Conservation (phyloP, 768 basidiomycete species). For the Boletus edulis region DNA sequence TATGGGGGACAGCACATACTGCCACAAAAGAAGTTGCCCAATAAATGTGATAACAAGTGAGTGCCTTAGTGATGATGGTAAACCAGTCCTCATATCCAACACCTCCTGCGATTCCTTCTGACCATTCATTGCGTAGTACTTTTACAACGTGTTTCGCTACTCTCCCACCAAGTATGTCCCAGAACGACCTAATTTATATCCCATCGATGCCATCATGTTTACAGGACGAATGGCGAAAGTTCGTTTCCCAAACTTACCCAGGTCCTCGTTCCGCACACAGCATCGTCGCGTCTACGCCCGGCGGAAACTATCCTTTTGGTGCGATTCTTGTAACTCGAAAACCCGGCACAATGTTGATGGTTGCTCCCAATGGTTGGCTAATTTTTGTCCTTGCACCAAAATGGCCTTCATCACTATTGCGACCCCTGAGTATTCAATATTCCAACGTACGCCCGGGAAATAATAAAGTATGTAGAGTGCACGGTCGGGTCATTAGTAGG, state of each 20-base stretch:
- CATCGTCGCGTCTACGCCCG: constrained; percentile 65
- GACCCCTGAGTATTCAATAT: constrained; percentile 91
- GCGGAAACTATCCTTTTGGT: constrained; percentile 89
- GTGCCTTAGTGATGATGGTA: constrained; percentile 83
- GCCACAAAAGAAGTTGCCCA: constrained; percentile 82
- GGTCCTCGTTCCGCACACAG: constrained; percentile 89
- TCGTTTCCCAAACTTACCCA: constrained; percentile 80
- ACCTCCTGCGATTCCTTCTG: not conserved
- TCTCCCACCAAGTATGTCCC: constrained; percentile 65
- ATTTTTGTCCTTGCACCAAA: constrained; percentile 81
- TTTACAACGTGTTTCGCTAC: constrained; percentile 86
- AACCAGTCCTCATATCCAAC: constrained; percentile 46
- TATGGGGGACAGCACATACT: constrained; percentile 79
- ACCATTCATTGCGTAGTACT: constrained; percentile 48
- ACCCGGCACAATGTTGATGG: not conserved
- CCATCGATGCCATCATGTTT: not conserved
- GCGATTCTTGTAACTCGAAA: not conserved
- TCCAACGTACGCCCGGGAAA: constrained; percentile 75
- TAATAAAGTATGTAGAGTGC: constrained; percentile 79
- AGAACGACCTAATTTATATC: not conserved
- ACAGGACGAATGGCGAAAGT: constrained; percentile 87
- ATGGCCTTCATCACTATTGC: constrained; percentile 81
- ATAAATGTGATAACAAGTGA: constrained; percentile 80
- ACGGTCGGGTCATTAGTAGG: constrained; percentile 76
- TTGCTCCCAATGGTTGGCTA: constrained; percentile 58